Conservation (phyloP, 202 grass and related monocot genomes). For the Alloteropsis angusta region DNA sequence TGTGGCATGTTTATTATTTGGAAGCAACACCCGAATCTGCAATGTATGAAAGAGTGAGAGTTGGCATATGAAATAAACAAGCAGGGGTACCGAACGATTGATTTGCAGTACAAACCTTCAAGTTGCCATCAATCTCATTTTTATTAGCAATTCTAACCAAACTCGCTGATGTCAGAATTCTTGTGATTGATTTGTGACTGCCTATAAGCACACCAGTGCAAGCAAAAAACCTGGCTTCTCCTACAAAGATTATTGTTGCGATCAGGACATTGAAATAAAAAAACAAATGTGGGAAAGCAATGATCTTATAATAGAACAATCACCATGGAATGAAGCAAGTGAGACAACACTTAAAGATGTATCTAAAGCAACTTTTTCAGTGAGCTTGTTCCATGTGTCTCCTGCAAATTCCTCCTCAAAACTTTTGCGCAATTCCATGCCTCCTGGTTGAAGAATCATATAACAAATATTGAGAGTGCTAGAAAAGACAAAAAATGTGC, state of each 20-base stretch:
- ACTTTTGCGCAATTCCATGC: background rate
- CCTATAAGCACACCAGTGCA: slow-evolving; percentile 15
- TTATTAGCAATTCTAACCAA: slow-evolving; percentile 14
- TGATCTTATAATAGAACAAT: background rate
- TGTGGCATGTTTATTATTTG: background rate
- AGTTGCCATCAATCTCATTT: background rate
- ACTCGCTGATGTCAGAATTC: slow-evolving; percentile 19
- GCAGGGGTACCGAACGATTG: background rate
- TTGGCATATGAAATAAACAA: background rate
- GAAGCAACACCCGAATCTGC: slow-evolving; percentile 12
- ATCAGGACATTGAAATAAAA: background rate
- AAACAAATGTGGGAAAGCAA: background rate
- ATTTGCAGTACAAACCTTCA: background rate
- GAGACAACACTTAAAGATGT: slow-evolving; percentile 12
- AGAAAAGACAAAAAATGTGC: background rate
- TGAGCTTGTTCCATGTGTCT: background rate
- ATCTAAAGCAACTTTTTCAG: background rate
- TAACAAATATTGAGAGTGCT: background rate
- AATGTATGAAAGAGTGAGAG: background rate
- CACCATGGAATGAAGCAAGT: slow-evolving; percentile 4
- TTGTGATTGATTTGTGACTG: background rate
- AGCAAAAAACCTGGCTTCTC: slow-evolving; percentile 1
- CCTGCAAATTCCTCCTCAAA: slow-evolving; percentile 16
- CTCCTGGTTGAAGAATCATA: background rate
- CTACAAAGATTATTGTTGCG: background rate